Evolutionary conservation across 1,284 basidiomycete genomes (phyloP), one percentile per base, ranked within the genome.

Genomic region (Sporisorium graminicola): DNA sequence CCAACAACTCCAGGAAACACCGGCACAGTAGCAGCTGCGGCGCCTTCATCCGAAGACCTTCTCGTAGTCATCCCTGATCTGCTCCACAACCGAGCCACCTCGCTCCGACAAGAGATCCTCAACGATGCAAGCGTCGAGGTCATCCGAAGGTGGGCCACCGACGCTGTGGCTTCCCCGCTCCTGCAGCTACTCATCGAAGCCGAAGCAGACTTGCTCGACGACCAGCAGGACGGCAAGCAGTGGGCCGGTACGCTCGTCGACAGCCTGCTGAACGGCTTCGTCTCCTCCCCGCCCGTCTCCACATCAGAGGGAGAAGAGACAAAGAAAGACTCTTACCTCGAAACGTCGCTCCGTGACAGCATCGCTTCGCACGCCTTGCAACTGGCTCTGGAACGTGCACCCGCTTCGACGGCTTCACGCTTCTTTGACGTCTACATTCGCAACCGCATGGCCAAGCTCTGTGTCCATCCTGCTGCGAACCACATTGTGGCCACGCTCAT

Each of bases 301-400:
- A 40, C 26, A 16, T 58, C 37, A 22, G 52, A n/a, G n/a, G n/a
- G n/a, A 14, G 40, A 61, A 8, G 57, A 47, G 14, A 13, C 55
- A n/a, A 53, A 74, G 20, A 74, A 60, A 37, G 79, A 81, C 59
- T 33, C 65, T 12, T 74, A 81, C 57, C 68, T 85, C 54, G 84
- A 85, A 47, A 68, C 83, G 0, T 63, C 79, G 1, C 63, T 85
- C 8, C 79, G 83, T 18, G 83, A 85, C 66, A 60, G 72, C 20
- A 74, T 83, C 8, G 84, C 81, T 9, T 82, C 81, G 1, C 84
- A 84, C 56, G 74, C 79, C 3, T 59, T 85, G 18, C 68, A 85
- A 49, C 66, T 62, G 26, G 65, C 72, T 14, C 57, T 74, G 43
- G 59, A 60, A 27, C 54, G 63, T 7, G 57, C 72, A 24, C 68